Evolutionary conservation across 2,329 filamentous ascomycete species (phyloP).

Genomic region (Colletotrichum lini): DNA sequence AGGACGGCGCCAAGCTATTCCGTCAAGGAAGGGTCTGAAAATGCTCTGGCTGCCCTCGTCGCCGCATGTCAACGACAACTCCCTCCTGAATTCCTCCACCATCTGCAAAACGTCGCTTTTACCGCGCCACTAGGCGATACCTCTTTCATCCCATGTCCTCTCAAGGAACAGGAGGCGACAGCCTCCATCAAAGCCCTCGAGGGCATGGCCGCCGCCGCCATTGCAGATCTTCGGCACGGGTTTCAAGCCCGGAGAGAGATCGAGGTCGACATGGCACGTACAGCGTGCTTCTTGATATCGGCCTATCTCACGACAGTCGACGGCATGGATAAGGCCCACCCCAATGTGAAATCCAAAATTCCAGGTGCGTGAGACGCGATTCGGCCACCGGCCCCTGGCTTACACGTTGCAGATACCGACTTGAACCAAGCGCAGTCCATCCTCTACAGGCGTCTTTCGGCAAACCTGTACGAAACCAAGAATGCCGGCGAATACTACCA

Average conservation of each 20-base stretch:
- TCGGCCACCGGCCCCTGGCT: background rate
- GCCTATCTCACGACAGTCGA: constrained; percentile 70
- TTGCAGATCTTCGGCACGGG: constrained; percentile 70
- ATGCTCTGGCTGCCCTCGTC: constrained; percentile 49
- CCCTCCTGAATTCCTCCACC: constrained; percentile 49
- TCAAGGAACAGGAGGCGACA: constrained; percentile 57
- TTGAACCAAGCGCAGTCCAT: constrained; percentile 75
- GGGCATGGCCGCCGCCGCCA: constrained; percentile 70
- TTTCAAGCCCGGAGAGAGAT: constrained; percentile 55
- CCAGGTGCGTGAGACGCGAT: constrained; percentile 27
- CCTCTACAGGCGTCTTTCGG: constrained; percentile 75
- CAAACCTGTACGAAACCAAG: constrained; percentile 76
- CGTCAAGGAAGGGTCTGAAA: constrained; percentile 50
- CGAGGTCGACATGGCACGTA: constrained; percentile 66
- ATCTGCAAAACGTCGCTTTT: constrained; percentile 50
- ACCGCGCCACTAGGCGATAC: constrained; percentile 49
- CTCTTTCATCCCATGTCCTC: constrained; percentile 57
- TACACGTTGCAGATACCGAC: constrained; percentile 69
- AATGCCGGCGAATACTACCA: constrained; percentile 74
- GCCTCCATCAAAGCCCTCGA: constrained; percentile 71
- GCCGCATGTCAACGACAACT: constrained; percentile 49
- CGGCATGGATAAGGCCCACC: constrained; percentile 64
- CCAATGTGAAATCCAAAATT: constrained; percentile 56
- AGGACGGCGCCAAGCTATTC: constrained; percentile 46
- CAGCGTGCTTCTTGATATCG: constrained; percentile 70